A percentile compares a stretch with the other conserved stretches of the same genome.
These are phyloP conservation scores for Mucuna pruriens DNA, from an alignment of 306 rosid genomes.

Conservation along the genomic window DNA sequence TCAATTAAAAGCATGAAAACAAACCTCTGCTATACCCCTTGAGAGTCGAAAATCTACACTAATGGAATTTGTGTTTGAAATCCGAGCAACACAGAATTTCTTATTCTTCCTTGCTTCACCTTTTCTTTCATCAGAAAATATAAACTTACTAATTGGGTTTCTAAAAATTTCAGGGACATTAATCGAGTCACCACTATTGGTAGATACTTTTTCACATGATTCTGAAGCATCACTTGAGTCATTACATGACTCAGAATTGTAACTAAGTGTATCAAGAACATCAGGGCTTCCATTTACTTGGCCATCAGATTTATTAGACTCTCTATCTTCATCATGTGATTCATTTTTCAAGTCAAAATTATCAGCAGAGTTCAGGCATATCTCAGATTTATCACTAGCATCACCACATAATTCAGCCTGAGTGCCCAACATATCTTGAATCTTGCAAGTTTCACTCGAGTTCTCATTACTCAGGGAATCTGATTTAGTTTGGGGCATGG, in stretches of 20 bases:
- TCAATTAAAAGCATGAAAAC: conserved; percentile 32
- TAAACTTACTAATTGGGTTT: conserved; percentile 55
- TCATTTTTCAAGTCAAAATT: conserved; percentile 48
- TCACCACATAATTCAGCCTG: conserved; percentile 48
- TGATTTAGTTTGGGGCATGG: conserved; percentile 44
- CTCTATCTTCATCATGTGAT: conserved; percentile 49
- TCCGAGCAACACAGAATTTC: conserved; percentile 74
- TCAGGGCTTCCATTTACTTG: conserved; percentile 62
- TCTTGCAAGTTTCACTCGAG: conserved; percentile 41
- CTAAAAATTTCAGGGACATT: conserved; percentile 53
- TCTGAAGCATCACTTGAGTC: conserved; percentile 69
- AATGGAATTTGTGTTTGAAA: conserved; percentile 82
- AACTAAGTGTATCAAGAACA: conserved; percentile 51
- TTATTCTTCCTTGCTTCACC: conserved; percentile 72
- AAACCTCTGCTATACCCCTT: conserved; percentile 96
- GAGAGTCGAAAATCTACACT: conserved; percentile 96
- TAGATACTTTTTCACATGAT: conserved; percentile 60
- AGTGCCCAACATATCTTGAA: conserved; percentile 38
- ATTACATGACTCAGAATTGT: conserved; percentile 67
- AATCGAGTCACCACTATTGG: conserved; percentile 52
- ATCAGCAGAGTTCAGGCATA: conserved; percentile 49
- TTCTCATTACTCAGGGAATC: conserved; percentile 43
- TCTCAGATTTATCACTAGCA: conserved; percentile 55
- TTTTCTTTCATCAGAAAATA: conserved; percentile 44
- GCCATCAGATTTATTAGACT: conserved; percentile 48